Evolutionary conservation across 1,139 yeast species (phyloP), one percentile per base, ranked within the genome.

Genomic region (Kluyveromyces marxianus): DNA sequence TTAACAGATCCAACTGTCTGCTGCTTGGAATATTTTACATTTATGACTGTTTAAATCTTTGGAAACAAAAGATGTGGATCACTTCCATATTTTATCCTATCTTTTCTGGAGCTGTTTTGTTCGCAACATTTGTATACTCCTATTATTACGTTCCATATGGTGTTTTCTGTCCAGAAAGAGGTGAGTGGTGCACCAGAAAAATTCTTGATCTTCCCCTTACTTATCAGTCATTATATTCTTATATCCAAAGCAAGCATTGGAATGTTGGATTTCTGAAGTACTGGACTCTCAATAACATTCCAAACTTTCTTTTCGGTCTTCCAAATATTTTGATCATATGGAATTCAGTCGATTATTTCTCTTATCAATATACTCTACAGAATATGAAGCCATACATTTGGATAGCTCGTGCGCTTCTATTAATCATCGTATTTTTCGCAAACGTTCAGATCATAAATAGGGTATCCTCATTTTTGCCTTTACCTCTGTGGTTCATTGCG

Each of bases 381-480:
- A 58, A 61, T 21, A 48, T 69, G 39, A 62, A 67, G 48, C 77
- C 82, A 28, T 51, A 70, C 26, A 50, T 75, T 14, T 53, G 70
- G 21, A 65, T 78, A 2, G 66, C 76, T 25, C 44, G 56, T 0
- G 55, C 74, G 0, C 69, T 82, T 48, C 50, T 81, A 3, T 42
- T 77, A 3, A 69, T 83, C 3, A 79, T 83, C 4, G 44, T 81
- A 2, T 67, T 79, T 42, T 71, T 81, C 53, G 84, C 94, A 78
- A 92, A 92, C 62, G 85, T 83, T 35, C 98, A 92, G 64, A 88
- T 90, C 38, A 70, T 90, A 48, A 87, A 86, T 41, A 72, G 98
- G 44, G 76, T 90, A 4, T 77, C 83, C 6, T 75, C 94, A 6
- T 87, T 88, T 56, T 63, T 85, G 39, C 97, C 97, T 0, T 60